Percentiles rank a stretch among this genome's conserved stretches.
Evolutionary conservation across 2,329 filamentous ascomycete genomes (phyloP).

Genomic region (Microdochium nivale): DNA sequence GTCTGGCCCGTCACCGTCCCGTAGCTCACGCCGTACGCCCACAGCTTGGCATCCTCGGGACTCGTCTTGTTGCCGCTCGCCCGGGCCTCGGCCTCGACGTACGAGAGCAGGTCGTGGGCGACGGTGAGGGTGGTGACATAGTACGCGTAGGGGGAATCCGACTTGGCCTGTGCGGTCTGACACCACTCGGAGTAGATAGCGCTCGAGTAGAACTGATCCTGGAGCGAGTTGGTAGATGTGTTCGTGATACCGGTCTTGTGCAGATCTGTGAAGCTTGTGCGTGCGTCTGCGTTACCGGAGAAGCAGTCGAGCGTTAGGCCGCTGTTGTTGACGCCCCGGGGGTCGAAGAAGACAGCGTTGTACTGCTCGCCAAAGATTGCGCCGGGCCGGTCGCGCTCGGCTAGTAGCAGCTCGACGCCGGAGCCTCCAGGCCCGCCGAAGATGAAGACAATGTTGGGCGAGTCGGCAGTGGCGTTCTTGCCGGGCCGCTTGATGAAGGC

Average conservation of each 20-base stretch:
- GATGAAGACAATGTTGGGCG: constrained; percentile 16
- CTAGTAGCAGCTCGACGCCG: constrained; percentile 21
- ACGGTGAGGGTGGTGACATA: constrained; percentile 21
- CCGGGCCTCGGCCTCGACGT: constrained; percentile 18
- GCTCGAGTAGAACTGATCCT: constrained; percentile 20
- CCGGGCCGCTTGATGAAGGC: constrained; percentile 20
- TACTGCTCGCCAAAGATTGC: constrained; percentile 28
- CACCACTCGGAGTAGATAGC: constrained; percentile 23
- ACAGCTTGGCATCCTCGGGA: constrained; percentile 17
- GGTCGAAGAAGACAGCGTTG: constrained; percentile 32
- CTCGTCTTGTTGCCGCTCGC: constrained; percentile 8
- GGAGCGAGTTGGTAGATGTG: constrained; percentile 16
- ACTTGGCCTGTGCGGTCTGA: constrained; percentile 15
- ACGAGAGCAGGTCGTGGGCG: constrained; percentile 20
- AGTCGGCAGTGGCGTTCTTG: constrained; percentile 18
- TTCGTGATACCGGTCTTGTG: constrained; percentile 17
- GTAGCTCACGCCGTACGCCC: constrained; percentile 17
- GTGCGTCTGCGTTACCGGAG: constrained; percentile 16
- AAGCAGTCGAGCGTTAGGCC: constrained; percentile 19
- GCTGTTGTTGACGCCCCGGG: constrained; percentile 28
- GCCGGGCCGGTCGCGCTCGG: constrained; percentile 8
- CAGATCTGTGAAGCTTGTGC: constrained; percentile 13
- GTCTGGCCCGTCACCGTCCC: constrained; percentile 20
- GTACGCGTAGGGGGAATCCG: constrained; percentile 16
- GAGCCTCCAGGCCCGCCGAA: constrained; percentile 27